Conservation (phyloP, 768 basidiomycete genomes). For the Pluteus cervinus region DNA sequence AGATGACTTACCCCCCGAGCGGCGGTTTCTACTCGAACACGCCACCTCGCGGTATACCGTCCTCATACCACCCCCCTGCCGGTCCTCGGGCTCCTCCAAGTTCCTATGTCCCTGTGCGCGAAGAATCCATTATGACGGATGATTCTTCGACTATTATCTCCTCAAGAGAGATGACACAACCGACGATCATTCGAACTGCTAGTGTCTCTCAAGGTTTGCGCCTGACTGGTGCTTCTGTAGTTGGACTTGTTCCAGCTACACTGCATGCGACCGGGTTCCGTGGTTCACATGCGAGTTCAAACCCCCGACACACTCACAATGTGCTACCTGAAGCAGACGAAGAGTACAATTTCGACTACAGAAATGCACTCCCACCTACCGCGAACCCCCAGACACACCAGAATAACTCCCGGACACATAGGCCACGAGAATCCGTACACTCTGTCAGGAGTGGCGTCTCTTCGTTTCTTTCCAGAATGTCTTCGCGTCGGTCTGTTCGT, state of each 20-base stretch:
- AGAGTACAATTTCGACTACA: slow-evolving; percentile 10
- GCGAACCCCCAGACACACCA: no score
- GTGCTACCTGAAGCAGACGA: slow-evolving; percentile 15
- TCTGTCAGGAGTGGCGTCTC: slow-evolving; percentile 43
- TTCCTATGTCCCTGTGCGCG: slow-evolving; percentile 26
- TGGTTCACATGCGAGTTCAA: slow-evolving; percentile 13
- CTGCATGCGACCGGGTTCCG: slow-evolving; percentile 21
- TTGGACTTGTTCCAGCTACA: slow-evolving; percentile 27
- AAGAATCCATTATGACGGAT: slow-evolving; percentile 18
- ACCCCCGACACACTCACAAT: slow-evolving; percentile 8
- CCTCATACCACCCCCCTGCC: slow-evolving; percentile 7
- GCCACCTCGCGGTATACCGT: background rate
- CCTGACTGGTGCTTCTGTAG: slow-evolving; percentile 17
- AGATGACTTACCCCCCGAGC: slow-evolving; percentile 49
- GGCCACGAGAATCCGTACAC: slow-evolving; percentile 34
- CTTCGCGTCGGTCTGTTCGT: slow-evolving; percentile 31
- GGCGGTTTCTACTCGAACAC: slow-evolving; percentile 10
- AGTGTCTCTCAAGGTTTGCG: slow-evolving; percentile 14
- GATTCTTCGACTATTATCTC: slow-evolving; percentile 35
- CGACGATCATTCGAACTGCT: slow-evolving; percentile 18
- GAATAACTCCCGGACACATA: no score
- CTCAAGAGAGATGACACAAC: slow-evolving; percentile 21
- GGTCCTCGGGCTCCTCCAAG: slow-evolving; percentile 27
- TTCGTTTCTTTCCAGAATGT: slow-evolving; percentile 46
- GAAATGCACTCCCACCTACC: no score